Percentiles rank a stretch among this genome's conserved stretches.
These are phyloP conservation scores for Fonsecaea nubica DNA, from an alignment of 2,329 filamentous ascomycete species.

Conservation along the genomic window DNA sequence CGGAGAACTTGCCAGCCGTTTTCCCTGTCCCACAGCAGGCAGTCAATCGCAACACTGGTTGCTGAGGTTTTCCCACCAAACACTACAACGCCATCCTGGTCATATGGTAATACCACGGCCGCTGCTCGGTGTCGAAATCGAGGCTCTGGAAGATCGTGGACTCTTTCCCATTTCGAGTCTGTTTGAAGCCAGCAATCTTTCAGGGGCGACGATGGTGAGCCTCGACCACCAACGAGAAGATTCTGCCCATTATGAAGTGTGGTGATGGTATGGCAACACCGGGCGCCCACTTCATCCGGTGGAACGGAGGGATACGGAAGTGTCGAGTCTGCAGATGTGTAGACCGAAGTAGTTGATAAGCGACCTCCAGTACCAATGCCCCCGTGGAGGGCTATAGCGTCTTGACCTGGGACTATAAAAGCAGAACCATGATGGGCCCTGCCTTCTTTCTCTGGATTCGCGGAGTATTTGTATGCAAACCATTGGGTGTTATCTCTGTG, in stretches of 20 bases:
- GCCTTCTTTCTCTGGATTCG: slow-evolving; percentile 51
- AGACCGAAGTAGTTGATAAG: slow-evolving; percentile 55
- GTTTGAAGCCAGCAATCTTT: slow-evolving; percentile 78
- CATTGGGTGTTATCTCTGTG: slow-evolving; percentile 33
- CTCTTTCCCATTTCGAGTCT: slow-evolving; percentile 67
- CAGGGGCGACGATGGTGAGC: slow-evolving; percentile 73
- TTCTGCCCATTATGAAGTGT: slow-evolving; percentile 62
- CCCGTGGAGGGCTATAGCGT: slow-evolving; percentile 49
- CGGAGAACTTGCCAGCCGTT: slow-evolving; percentile 59
- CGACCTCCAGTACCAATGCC: slow-evolving; percentile 56
- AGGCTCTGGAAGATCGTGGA: slow-evolving; percentile 70
- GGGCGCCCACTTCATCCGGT: slow-evolving; percentile 45
- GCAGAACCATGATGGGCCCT: slow-evolving; percentile 68
- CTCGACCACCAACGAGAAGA: slow-evolving; percentile 76
- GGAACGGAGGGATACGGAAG: slow-evolving; percentile 56
- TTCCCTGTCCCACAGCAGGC: slow-evolving; percentile 60
- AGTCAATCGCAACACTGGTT: slow-evolving; percentile 58
- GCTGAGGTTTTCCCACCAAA: slow-evolving; percentile 66
- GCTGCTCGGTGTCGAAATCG: slow-evolving; percentile 77
- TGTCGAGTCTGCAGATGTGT: slow-evolving; percentile 56
- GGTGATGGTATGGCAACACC: slow-evolving; percentile 80
- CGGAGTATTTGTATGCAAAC: slow-evolving; percentile 45
- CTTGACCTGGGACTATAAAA: slow-evolving; percentile 48
- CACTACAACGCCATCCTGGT: slow-evolving; percentile 59
- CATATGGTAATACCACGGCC: slow-evolving; percentile 48